A percentile compares a stretch with the other conserved stretches of the same genome.
phyloP scores from a whole-genome alignment of 1,284 basidiomycete species.

The Sporisorium exsertum region DNA sequence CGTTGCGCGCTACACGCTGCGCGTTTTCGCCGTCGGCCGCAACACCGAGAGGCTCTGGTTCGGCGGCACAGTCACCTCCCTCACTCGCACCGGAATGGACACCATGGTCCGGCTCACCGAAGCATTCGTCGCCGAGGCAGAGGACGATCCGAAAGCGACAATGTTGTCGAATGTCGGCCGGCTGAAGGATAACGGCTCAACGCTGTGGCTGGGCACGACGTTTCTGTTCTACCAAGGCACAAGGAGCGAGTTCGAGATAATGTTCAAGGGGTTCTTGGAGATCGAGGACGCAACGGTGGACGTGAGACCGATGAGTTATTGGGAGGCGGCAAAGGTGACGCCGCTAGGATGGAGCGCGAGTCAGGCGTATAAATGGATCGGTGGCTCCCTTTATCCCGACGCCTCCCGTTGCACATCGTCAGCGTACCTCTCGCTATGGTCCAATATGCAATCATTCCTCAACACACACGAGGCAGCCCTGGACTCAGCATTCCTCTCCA shows the following conservation, averaged over 20 bases:
- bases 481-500: constrained; percentile 20
- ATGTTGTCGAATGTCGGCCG: constrained; percentile 30
- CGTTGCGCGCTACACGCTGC: constrained; percentile 43
- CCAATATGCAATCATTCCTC: constrained; percentile 14
- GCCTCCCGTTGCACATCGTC: constrained; percentile 9
- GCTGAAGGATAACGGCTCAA: constrained; percentile 16
- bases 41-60: constrained; percentile 33
- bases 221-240: constrained; percentile 35
- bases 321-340: constrained; percentile 11
- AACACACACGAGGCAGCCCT: constrained; percentile 7
- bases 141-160: constrained; percentile 40
- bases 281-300: constrained; percentile 22
- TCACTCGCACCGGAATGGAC: constrained; percentile 10
- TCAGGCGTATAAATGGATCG: constrained; percentile 43
- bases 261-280: constrained; percentile 19
- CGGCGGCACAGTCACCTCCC: constrained; percentile 24
- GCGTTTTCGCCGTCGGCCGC: constrained; percentile 26
- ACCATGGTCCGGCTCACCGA: constrained; percentile 24
- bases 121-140: constrained; percentile 14
- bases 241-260: constrained; percentile 7
- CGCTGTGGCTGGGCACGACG: constrained; percentile 14
- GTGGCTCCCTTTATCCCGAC: constrained; percentile 29
- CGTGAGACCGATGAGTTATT: constrained; percentile 22
- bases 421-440: constrained; percentile 11
- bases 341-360: constrained; percentile 24